These are phyloP conservation scores for Porpolomopsis calyptriformis DNA, from an alignment of 768 basidiomycete genomes.

Conservation along the genomic window DNA sequence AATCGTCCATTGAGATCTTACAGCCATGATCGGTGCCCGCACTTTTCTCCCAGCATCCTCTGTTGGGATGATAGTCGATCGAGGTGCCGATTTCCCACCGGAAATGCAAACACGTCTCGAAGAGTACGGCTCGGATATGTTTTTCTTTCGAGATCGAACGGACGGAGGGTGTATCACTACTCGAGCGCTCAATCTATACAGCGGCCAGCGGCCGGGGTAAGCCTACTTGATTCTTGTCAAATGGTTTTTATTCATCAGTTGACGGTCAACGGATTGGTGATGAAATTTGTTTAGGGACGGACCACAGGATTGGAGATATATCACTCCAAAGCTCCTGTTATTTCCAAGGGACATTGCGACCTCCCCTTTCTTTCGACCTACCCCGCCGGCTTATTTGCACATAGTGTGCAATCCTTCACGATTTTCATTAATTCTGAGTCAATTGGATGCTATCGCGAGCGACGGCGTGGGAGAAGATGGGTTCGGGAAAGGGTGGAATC, in stretches of 20 bases:
- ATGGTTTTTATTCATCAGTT: not conserved
- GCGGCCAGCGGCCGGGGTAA: not conserved
- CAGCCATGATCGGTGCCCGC: not conserved
- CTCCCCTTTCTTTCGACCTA: not conserved
- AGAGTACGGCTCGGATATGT: not conserved
- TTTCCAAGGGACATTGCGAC: not conserved
- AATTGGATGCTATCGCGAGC: not conserved
- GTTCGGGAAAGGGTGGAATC: not conserved
- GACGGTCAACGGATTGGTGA: too few species aligned
- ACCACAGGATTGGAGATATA: not conserved
- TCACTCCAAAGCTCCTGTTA: not conserved
- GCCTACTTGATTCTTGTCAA: not conserved
- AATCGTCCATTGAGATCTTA: not conserved
- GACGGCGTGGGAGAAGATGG: not conserved
- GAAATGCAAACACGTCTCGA: not conserved
- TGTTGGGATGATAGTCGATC: not conserved
- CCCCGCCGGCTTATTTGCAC: not conserved
- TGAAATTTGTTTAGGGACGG: not conserved
- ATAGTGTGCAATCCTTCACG: not conserved
- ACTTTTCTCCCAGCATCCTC: conserved; percentile 1
- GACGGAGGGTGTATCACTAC: not conserved
- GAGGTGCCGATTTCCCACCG: not conserved
- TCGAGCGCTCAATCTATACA: not conserved
- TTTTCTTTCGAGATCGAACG: not conserved
- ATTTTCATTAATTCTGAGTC: not conserved